A percentile compares a stretch with the other conserved stretches of the same genome.
phyloP scores from a whole-genome alignment of 371 early-diverging fungal genomes.

The Chytridiales sp. region DNA sequence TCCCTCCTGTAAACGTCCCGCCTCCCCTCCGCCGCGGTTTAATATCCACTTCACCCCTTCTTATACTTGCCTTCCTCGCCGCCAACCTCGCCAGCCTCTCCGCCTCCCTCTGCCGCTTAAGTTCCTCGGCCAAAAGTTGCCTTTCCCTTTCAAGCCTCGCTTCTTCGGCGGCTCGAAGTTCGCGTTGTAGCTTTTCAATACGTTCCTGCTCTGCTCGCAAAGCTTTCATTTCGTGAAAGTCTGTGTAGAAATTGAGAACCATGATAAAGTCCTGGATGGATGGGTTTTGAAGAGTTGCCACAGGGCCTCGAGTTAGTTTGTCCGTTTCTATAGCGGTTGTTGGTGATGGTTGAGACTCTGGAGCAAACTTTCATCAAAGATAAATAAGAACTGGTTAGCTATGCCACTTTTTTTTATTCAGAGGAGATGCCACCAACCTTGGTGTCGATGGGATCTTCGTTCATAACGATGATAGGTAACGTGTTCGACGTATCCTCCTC shows the following conservation, averaged over 20 bases:
- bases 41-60: slow-evolving; percentile 10
- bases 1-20: too few relatives aligned
- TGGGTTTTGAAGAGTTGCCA: slow-evolving; percentile 40
- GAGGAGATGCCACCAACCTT: too few relatives aligned
- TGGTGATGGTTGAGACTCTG: too few relatives aligned
- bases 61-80: slow-evolving; percentile 26
- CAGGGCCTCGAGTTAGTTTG: slow-evolving; percentile 15
- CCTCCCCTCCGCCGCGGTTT: slow-evolving; percentile 13
- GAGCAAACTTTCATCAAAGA: too few relatives aligned
- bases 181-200: slow-evolving; percentile 27
- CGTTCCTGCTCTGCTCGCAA: slow-evolving; percentile 31
- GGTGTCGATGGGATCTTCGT: too few relatives aligned
- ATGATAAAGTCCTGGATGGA: slow-evolving; percentile 32
- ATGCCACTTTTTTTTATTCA: too few relatives aligned
- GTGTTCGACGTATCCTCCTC: too few relatives aligned
- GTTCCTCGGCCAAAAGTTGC: slow-evolving; percentile 21
- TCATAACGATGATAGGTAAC: too few relatives aligned
- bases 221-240: slow-evolving; percentile 16
- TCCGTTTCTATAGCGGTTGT: too few relatives aligned
- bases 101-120: slow-evolving; percentile 31
- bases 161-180: slow-evolving; percentile 31
- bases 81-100: slow-evolving; percentile 27
- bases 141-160: slow-evolving; percentile 28
- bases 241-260: slow-evolving; percentile 38
- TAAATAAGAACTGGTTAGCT: too few relatives aligned